Percentiles rank a stretch among this genome's conserved stretches.
Evolutionary conservation across 345 rosid genomes (phyloP).

Genomic region (Balakata baccata): DNA sequence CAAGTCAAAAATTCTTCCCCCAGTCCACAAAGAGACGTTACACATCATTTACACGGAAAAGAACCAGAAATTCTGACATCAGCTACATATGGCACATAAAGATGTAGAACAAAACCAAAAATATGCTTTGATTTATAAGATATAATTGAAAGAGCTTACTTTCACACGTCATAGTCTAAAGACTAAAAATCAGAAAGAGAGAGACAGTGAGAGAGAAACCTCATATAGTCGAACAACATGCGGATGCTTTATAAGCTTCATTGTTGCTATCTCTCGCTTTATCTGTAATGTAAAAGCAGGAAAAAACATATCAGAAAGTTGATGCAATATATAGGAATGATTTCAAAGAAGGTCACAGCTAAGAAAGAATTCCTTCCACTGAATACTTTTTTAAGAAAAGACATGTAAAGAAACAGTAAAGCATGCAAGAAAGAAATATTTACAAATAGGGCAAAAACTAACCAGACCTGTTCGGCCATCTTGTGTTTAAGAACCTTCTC

Average conservation of each 20-base stretch:
- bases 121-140: background rate
- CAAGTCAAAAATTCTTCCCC: background rate
- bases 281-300: slow-evolving; percentile 58
- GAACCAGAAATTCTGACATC: background rate
- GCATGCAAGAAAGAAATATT: background rate
- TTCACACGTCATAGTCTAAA: background rate
- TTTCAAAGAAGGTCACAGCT: background rate
- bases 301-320: slow-evolving; percentile 16
- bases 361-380: too few relatives aligned
- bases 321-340: background rate
- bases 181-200: background rate
- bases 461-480: slow-evolving; percentile 90
- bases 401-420: background rate
- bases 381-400: too few relatives aligned
- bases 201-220: slow-evolving; percentile 44
- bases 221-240: slow-evolving; percentile 78
- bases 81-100: background rate
- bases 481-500: slow-evolving; percentile 94
- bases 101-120: slow-evolving; percentile 1
- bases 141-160: background rate
- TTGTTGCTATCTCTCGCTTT: slow-evolving; percentile 80
- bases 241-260: slow-evolving; percentile 95
- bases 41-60: background rate
- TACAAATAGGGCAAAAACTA: background rate
- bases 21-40: background rate